phyloP scores from a whole-genome alignment of 75 land plant genomes.

The Cunninghamia lanceolata region DNA sequence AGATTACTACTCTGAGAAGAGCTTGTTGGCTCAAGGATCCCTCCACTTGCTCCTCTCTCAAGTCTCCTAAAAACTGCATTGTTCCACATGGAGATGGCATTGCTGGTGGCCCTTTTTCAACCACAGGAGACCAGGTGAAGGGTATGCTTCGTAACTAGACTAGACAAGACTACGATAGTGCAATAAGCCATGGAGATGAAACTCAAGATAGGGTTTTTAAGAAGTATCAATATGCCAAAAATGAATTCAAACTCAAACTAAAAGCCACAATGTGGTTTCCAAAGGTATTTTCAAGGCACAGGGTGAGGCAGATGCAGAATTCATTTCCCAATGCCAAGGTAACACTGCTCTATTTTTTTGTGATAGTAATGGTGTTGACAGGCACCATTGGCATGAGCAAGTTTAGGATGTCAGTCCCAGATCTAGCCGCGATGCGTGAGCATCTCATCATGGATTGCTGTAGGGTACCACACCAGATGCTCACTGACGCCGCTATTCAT shows the following conservation, averaged over 20 bases:
- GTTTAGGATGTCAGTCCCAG: conserved; percentile 86
- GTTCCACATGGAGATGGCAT: too few relatives aligned
- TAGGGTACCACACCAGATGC: conserved; percentile 27
- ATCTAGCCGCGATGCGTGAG: conserved; percentile 51
- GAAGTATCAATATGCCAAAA: too few relatives aligned
- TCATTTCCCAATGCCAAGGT: conserved; percentile 46
- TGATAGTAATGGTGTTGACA: conserved; percentile 77
- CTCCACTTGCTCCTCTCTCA: too few relatives aligned
- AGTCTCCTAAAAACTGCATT: too few relatives aligned
- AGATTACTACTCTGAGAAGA: too few relatives aligned
- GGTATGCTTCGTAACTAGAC: too few relatives aligned
- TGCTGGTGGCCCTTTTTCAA: too few relatives aligned
- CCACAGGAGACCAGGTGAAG: too few relatives aligned
- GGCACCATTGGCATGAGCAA: conserved; percentile 93
- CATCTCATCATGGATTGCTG: conserved; percentile 32
- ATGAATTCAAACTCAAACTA: neutral
- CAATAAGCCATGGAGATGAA: too few relatives aligned
- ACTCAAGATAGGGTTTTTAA: too few relatives aligned
- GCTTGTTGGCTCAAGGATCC: too few relatives aligned
- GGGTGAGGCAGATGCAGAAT: conserved; percentile 49
- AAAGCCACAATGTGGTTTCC: neutral
- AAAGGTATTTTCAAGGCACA: conserved; percentile 9
- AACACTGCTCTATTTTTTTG: conserved; percentile 62
- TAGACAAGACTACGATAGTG: too few relatives aligned
- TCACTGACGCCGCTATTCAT: conserved; percentile 22